phyloP scores from a whole-genome alignment of 371 early-diverging fungal genomes.

The Zychaea mexicana region DNA sequence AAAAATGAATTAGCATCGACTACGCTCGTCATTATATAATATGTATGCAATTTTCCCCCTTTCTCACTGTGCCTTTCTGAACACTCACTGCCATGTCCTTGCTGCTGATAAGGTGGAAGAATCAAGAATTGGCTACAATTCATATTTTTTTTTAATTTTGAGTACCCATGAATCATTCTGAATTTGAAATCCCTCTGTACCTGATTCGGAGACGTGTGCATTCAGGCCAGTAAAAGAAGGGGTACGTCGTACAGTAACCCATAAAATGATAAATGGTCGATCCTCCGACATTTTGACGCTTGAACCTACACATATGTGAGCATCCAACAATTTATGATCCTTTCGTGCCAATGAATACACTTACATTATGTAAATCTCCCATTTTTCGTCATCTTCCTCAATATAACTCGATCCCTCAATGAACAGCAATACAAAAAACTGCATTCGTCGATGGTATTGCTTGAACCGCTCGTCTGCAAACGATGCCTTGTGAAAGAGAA shows the following conservation, averaged over 20 bases:
- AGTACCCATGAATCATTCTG: too few species aligned
- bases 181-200: too few species aligned
- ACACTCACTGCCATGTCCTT: constrained; percentile 84
- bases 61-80: too few species aligned
- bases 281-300: constrained; percentile 24
- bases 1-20: background rate
- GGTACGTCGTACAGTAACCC: constrained; percentile 82
- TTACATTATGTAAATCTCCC: constrained; percentile 79
- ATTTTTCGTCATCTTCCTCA: constrained; percentile 81
- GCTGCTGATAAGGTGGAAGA: constrained; percentile 83
- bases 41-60: background rate
- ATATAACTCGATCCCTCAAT: constrained; percentile 92
- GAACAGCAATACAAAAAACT: constrained; percentile 76
- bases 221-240: constrained; percentile 84
- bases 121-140: constrained; percentile 88
- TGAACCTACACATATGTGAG: constrained; percentile 25
- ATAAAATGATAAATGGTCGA: constrained; percentile 65
- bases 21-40: too few species aligned
- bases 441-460: constrained; percentile 79
- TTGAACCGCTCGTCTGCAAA: constrained; percentile 64
- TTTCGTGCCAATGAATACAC: too few species aligned
- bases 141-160: too few species aligned
- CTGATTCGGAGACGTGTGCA: constrained; percentile 80
- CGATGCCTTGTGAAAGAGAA: too few species aligned
- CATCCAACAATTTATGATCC: too few species aligned